These are phyloP conservation scores for Plasmodium vivax DNA, from an alignment of 169 alveolate species.

Conservation along the genomic window DNA sequence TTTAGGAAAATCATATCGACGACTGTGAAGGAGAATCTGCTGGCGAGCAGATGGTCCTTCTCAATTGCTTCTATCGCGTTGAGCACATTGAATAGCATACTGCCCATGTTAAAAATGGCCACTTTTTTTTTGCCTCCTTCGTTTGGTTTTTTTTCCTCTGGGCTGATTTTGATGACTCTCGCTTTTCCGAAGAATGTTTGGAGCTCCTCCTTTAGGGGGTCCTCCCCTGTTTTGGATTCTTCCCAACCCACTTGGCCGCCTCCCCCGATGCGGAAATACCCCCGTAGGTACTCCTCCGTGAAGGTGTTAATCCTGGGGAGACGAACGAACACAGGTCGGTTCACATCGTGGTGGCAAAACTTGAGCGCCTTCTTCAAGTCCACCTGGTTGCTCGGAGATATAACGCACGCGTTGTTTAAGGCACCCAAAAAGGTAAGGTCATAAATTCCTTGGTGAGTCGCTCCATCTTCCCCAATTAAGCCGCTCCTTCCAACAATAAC, in stretches of 20 bases:
- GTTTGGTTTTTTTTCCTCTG: neutral
- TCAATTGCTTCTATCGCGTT: constrained; percentile 58
- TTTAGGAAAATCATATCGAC: constrained; percentile 66
- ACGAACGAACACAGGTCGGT: constrained; percentile 22
- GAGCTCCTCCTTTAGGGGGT: neutral
- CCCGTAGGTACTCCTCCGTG: constrained; percentile 14
- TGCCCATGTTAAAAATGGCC: constrained; percentile 53
- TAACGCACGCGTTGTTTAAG: constrained; percentile 83
- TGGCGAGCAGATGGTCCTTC: neutral
- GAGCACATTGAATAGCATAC: constrained; percentile 56
- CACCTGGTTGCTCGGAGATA: constrained; percentile 86
- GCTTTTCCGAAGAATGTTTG: constrained; percentile 19
- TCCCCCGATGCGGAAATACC: constrained; percentile 7
- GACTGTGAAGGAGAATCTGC: constrained; percentile 29
- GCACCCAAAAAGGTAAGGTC: constrained; percentile 86
- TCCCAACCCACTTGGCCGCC: neutral
- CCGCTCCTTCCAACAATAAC: constrained; percentile 88
- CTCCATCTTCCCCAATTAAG: constrained; percentile 89
- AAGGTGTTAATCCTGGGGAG: constrained; percentile 38
- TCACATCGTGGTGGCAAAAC: neutral
- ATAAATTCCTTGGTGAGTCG: constrained; percentile 91
- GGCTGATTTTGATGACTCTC: constrained; percentile 38
- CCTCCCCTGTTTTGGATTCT: neutral
- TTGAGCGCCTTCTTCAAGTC: constrained; percentile 75
- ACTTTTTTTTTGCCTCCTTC: constrained; percentile 5